Conservation (phyloP, 768 basidiomycete genomes). For the Daedaleopsis nitida region DNA sequence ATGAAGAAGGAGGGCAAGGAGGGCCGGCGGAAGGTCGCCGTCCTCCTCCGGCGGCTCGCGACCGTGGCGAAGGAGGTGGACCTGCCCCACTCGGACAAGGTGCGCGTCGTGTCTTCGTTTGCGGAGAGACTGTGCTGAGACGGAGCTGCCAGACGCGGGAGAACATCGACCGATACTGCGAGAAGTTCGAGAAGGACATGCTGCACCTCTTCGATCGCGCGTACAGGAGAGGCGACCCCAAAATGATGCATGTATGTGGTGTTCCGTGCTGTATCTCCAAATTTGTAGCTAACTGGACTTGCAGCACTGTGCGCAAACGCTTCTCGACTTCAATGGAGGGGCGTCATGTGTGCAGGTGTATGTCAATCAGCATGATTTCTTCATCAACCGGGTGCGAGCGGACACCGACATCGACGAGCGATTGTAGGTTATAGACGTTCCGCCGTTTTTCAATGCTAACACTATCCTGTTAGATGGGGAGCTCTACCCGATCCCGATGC, state of each 20-base stretch:
- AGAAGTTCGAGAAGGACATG: conserved; percentile 99
- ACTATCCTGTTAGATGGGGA: conserved; percentile 64
- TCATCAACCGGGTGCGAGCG: conserved; percentile 89
- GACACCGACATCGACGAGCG: conserved; percentile 56
- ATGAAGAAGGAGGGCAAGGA: conserved; percentile 87
- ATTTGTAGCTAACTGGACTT: conserved; percentile 9
- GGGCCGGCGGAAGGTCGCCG: conserved; percentile 85
- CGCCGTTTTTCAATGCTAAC: background rate
- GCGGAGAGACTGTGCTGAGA: background rate
- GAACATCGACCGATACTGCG: conserved; percentile 94
- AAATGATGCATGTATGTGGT: conserved; percentile 92
- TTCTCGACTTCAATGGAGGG: conserved; percentile 98
- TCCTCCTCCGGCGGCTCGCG: conserved; percentile 81
- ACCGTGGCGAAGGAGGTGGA: conserved; percentile 94
- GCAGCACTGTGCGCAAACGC: conserved; percentile 97
- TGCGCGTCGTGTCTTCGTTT: conserved; percentile 29
- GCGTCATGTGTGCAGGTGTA: conserved; percentile 97
- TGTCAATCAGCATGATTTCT: conserved; percentile 99
- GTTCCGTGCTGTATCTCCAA: background rate
- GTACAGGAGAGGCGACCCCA: conserved; percentile 96
- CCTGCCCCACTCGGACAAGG: conserved; percentile 78
- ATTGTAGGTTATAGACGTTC: conserved; percentile 43
- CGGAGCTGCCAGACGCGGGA: conserved; percentile 70
- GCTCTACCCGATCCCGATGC: conserved; percentile 78
- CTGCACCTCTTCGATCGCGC: conserved; percentile 93